Percentiles rank a stretch among this genome's conserved stretches.
Evolutionary conservation across 495 filamentous ascomycete species (phyloP).

Genomic region (Neurospora intermedia): DNA sequence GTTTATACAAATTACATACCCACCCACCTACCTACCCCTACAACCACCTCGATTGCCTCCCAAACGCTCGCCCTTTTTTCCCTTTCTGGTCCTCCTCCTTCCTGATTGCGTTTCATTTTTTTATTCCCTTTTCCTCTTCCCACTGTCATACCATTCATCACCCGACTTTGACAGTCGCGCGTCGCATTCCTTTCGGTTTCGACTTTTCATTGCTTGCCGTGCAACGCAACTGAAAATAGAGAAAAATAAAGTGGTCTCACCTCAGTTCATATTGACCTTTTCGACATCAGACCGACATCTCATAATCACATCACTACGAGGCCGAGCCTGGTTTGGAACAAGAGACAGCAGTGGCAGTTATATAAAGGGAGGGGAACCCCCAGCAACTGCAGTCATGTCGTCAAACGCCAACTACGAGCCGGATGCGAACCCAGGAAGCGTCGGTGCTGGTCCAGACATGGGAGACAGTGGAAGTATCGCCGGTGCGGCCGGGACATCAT

Average conservation of each 20-base stretch:
- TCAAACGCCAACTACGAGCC: constrained; percentile 10
- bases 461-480: constrained; percentile 31
- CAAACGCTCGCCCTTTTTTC: neutral
- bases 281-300: neutral
- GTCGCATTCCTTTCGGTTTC: neutral
- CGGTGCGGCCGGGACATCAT: constrained; percentile 43
- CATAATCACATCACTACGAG: neutral
- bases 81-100: neutral
- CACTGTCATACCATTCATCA: neutral
- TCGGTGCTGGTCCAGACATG: constrained; percentile 10
- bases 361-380: neutral
- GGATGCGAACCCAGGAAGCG: neutral
- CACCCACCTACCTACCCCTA: neutral
- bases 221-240: neutral
- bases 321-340: neutral
- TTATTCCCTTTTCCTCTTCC: neutral
- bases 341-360: neutral
- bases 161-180: neutral
- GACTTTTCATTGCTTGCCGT: neutral
- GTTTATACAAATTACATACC: neutral
- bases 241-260: neutral
- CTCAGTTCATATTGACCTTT: neutral
- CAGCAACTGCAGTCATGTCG: neutral
- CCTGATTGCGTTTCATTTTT: neutral
- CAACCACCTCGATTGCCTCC: neutral